Conservation (phyloP, 1,139 yeast species). For the Suhomyces coccinellae region DNA sequence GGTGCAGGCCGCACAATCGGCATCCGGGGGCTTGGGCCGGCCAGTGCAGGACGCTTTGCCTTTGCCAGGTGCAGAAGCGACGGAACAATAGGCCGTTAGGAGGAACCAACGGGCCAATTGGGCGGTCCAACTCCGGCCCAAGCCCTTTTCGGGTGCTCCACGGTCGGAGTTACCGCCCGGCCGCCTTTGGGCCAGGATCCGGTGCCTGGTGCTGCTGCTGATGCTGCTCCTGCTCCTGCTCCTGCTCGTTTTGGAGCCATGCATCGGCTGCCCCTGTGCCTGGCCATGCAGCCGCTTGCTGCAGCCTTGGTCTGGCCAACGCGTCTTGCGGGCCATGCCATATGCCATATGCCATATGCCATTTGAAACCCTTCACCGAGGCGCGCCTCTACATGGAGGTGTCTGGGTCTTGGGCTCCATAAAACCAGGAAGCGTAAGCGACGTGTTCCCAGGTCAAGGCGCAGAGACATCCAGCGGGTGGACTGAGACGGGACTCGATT, state of each 20-base stretch:
- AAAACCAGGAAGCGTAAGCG: not conserved
- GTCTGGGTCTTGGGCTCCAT: not conserved
- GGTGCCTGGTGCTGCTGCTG: no score
- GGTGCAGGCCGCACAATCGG: not conserved
- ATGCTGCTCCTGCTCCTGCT: not conserved
- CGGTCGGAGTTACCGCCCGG: no score
- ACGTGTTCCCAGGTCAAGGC: not conserved
- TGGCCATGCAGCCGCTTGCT: not conserved
- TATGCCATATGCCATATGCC: not conserved
- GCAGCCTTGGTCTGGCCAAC: not conserved
- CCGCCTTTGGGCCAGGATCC: no score
- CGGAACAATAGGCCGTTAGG: slow-evolving; percentile 1
- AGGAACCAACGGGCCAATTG: not conserved
- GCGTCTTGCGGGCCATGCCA: not conserved
- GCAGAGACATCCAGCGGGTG: no score
- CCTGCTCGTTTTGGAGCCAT: not conserved
- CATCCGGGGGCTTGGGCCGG: not conserved
- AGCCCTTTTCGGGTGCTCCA: no score
- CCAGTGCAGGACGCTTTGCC: not conserved
- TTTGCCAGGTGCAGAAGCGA: not conserved
- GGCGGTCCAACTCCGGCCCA: not conserved
- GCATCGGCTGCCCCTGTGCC: not conserved
- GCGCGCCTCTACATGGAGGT: not conserved
- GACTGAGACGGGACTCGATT: no score
- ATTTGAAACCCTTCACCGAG: slow-evolving; percentile 1